A percentile compares a stretch with the other conserved stretches of the same genome.
These are phyloP conservation scores for Tetradesmus lagerheimii DNA, from an alignment of 139 green algal species.

Conservation along the genomic window DNA sequence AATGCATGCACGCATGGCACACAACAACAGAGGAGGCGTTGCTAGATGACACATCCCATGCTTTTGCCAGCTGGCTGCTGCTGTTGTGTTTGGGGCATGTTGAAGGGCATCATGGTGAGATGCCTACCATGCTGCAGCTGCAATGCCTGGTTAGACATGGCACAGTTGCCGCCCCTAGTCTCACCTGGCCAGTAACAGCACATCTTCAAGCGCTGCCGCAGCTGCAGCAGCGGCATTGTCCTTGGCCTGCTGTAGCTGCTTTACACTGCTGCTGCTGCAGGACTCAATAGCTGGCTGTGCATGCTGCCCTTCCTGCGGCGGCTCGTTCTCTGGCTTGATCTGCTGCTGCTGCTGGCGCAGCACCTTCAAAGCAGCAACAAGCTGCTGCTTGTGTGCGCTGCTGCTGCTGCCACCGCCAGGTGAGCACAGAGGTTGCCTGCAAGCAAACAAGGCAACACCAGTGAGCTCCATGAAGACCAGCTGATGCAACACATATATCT, in stretches of 20 bases:
- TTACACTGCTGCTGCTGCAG: neutral
- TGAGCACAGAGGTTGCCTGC: neutral
- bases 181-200: neutral
- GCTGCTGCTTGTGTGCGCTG: neutral
- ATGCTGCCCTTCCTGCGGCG: neutral
- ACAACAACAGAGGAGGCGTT: too few relatives aligned
- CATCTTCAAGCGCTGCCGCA: neutral
- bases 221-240: neutral
- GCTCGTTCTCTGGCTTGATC: slow-evolving; percentile 5
- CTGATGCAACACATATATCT: too few relatives aligned
- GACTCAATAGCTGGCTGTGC: neutral
- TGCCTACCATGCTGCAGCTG: neutral
- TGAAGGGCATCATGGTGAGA: too few relatives aligned
- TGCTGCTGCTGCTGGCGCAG: neutral
- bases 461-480: neutral
- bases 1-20: too few relatives aligned
- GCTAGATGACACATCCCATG: neutral
- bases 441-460: neutral
- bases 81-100: too few relatives aligned
- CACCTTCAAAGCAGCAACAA: neutral
- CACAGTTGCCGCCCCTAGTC: neutral
- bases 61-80: too few relatives aligned
- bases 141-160: neutral
- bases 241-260: neutral
- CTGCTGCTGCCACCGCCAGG: neutral